These are phyloP conservation scores for Cicer arietinum DNA, from an alignment of 306 rosid species.

Conservation along the genomic window DNA sequence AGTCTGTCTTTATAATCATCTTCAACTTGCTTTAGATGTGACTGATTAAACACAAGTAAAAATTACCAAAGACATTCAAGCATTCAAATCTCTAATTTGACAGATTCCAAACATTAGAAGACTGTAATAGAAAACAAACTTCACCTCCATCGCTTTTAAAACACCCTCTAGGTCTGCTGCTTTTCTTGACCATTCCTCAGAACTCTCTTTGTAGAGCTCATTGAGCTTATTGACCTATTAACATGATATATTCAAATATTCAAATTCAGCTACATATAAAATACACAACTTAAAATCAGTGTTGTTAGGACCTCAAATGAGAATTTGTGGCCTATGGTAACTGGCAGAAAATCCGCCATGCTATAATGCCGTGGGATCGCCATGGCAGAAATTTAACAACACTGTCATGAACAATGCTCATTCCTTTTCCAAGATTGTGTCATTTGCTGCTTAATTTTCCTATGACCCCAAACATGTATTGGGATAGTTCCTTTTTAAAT, in stretches of 20 bases:
- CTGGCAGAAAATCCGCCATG: no score
- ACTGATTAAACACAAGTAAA: slow-evolving; percentile 56
- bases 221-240: slow-evolving; percentile 79
- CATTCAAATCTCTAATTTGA: neutral
- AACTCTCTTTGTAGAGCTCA: slow-evolving; percentile 85
- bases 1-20: slow-evolving; percentile 75
- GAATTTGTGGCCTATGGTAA: neutral
- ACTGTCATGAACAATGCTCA: no score
- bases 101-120: slow-evolving; percentile 17
- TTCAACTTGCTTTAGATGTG: slow-evolving; percentile 75
- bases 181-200: slow-evolving; percentile 91
- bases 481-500: neutral
- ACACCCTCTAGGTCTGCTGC: slow-evolving; percentile 93
- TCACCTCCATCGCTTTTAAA: slow-evolving; percentile 90
- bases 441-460: no score
- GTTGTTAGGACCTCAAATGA: neutral
- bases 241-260: neutral
- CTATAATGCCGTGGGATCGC: no score
- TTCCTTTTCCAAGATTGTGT: no score
- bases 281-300: neutral
- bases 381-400: no score
- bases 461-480: neutral
- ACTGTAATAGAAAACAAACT: slow-evolving; percentile 24
- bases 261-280: slow-evolving; percentile 6
- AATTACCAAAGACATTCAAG: slow-evolving; percentile 13